Evolutionary conservation across 2,329 filamentous ascomycete genomes (phyloP).

Genomic region (Plenodomus biglobosus): DNA sequence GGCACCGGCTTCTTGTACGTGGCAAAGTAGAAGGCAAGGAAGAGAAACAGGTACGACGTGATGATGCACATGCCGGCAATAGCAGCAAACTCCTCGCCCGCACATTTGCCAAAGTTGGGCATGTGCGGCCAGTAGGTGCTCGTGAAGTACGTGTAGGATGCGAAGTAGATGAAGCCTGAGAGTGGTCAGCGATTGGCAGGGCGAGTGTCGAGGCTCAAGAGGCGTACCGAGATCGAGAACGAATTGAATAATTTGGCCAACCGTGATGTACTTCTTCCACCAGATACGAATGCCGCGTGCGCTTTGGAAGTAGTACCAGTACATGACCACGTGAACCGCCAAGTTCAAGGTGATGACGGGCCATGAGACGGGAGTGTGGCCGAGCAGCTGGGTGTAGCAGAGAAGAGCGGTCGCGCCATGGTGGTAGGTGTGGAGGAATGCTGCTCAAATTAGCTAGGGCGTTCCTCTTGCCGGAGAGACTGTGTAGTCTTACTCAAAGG

Average conservation of each 20-base stretch:
- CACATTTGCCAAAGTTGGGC: conserved; percentile 82
- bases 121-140: conserved; percentile 84
- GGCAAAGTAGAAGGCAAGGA: conserved; percentile 98
- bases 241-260: conserved; percentile 96
- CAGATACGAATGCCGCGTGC: conserved; percentile 93
- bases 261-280: conserved; percentile 99
- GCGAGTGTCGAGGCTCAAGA: background rate
- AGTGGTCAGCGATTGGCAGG: conserved; percentile 19
- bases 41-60: conserved; percentile 92
- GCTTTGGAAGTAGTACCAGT: conserved; percentile 99
- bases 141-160: conserved; percentile 97
- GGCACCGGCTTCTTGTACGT: conserved; percentile 87
- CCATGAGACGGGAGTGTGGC: conserved; percentile 92
- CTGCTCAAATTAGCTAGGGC: conserved; percentile 36
- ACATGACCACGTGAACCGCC: conserved; percentile 96
- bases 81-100: conserved; percentile 95
- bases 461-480: background rate
- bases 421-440: conserved; percentile 99
- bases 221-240: conserved; percentile 88
- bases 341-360: conserved; percentile 91
- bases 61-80: conserved; percentile 90
- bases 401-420: conserved; percentile 95
- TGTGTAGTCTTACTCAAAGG: conserved; percentile 67
- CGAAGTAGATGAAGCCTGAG: conserved; percentile 94
- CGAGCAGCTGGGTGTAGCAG: conserved; percentile 96